Base-by-base conservation (phyloP, 192 early-diverging fungal genomes). In the Diversispora eburnea region DNA sequence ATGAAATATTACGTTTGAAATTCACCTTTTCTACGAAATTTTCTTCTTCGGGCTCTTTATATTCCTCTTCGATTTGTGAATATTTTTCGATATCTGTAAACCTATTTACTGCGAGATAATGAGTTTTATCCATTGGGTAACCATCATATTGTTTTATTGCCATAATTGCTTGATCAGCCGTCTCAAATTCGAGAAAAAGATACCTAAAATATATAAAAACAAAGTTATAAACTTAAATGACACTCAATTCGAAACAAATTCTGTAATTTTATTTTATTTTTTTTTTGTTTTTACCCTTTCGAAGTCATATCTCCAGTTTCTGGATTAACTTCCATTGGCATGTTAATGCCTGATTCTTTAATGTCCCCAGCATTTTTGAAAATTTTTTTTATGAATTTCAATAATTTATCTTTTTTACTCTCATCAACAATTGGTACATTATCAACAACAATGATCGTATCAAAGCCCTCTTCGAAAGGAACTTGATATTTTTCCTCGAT, bases 1-100 rank as follows among this genome's bases (percentile, higher is more conserved):
- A 48, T 17, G 48, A 8, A 15, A 25, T 47, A 4, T 25, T 10
- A 25, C n/a, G 43, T 55, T 47, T 15, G 25, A 49, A 9, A 20
- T 8, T 57, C 58, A 81, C 80, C 74, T 92, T 91, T 78, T 91
- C 84, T 13, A 77, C 70, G 77, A 89, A 93, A 46, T 85, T 80
- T 66, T 91, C 89, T 76, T 89, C 88, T 55, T 77, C 77, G 22
- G 95, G 94, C 58, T 92, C 91, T 56, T 81, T 84, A 80, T 90
- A 92, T 75, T 82, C 82, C 72, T 97, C 95, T 66, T 86, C 79
- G 39, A 94, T 82, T 69, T 83, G 79, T 17, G 85, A 82, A 82
- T 89, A 98, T 76, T 86, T 84, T 72, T 95, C 95, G 43, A 99
- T 89, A 76, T 98, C 96, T 73, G 94, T 93, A 75, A 98, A 96